These are phyloP conservation scores for Erysimum pusillum DNA, from an alignment of 441 rosid genomes.

Conservation along the genomic window DNA sequence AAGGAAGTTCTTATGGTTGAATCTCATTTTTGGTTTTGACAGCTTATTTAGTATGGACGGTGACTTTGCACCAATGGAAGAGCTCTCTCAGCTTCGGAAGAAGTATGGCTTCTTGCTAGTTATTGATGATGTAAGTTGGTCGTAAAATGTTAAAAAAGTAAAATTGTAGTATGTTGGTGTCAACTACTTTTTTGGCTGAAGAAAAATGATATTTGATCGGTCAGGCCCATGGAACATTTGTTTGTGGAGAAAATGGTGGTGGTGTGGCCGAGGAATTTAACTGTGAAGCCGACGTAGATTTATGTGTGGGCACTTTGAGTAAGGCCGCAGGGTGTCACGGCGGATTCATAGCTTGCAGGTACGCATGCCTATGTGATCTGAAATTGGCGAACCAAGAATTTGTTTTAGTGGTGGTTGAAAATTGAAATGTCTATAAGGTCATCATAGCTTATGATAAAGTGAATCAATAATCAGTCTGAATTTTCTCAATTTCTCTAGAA, in stretches of 20 bases:
- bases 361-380: conserved; percentile 10
- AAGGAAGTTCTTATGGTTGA: conserved; percentile 11
- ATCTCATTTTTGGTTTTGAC: conserved; percentile 38
- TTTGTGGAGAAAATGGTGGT: conserved; percentile 91
- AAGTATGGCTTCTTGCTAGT: conserved; percentile 80
- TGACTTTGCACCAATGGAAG: conserved; percentile 93
- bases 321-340: conserved; percentile 99
- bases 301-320: conserved; percentile 92
- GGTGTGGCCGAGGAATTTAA: conserved; percentile 91
- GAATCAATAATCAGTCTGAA: neutral
- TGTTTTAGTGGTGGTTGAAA: conserved; percentile 15
- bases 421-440: conserved; percentile 8
- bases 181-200: conserved; percentile 19
- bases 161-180: neutral
- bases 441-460: neutral
- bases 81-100: conserved; percentile 77
- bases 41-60: conserved; percentile 99
- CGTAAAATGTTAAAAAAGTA: conserved; percentile 13
- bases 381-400: neutral
- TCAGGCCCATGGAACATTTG: conserved; percentile 99
- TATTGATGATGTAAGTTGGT: conserved; percentile 86
- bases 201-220: conserved; percentile 23
- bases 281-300: conserved; percentile 85
- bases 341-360: conserved; percentile 98
- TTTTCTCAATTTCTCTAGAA: neutral